Evolutionary conservation across 768 basidiomycete genomes (phyloP).

Genomic region (Mycena rebaudengoi): DNA sequence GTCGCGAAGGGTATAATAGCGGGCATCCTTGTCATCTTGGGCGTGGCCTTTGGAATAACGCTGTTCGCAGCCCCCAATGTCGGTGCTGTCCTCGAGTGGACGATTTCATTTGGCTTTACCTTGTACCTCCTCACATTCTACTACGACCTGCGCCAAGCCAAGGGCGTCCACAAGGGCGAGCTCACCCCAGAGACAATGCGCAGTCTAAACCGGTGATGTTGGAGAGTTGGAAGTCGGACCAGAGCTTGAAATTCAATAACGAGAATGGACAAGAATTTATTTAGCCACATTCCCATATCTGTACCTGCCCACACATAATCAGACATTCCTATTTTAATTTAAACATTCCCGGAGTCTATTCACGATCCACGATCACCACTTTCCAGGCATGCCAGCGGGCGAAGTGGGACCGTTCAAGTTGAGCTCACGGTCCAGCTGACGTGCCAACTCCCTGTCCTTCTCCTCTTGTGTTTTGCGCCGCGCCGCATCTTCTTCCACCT

Average conservation of each 20-base stretch:
- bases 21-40: slow-evolving; percentile 69
- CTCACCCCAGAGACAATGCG: slow-evolving; percentile 44
- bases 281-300: slow-evolving; percentile 35
- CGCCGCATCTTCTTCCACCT: slow-evolving; percentile 49
- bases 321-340: neutral
- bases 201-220: slow-evolving; percentile 6
- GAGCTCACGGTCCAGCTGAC: slow-evolving; percentile 63
- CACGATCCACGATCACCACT: slow-evolving; percentile 26
- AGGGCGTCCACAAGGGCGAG: slow-evolving; percentile 59
- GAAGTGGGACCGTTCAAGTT: slow-evolving; percentile 39
- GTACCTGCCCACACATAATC: slow-evolving; percentile 26
- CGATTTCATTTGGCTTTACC: slow-evolving; percentile 75
- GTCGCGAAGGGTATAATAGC: slow-evolving; percentile 70
- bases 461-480: slow-evolving; percentile 35
- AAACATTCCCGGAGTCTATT: no score
- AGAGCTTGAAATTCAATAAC: slow-evolving; percentile 42
- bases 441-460: slow-evolving; percentile 37
- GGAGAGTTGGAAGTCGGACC: neutral
- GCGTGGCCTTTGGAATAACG: slow-evolving; percentile 61
- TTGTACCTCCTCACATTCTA: slow-evolving; percentile 78
- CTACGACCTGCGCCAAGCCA: slow-evolving; percentile 73
- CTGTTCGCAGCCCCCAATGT: slow-evolving; percentile 54
- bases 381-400: slow-evolving; percentile 30
- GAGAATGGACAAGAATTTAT: slow-evolving; percentile 33
- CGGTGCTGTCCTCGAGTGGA: slow-evolving; percentile 80